Evolutionary conservation across 2,329 filamentous ascomycete species (phyloP).

Genomic region (Trichoderma guizhouense): DNA sequence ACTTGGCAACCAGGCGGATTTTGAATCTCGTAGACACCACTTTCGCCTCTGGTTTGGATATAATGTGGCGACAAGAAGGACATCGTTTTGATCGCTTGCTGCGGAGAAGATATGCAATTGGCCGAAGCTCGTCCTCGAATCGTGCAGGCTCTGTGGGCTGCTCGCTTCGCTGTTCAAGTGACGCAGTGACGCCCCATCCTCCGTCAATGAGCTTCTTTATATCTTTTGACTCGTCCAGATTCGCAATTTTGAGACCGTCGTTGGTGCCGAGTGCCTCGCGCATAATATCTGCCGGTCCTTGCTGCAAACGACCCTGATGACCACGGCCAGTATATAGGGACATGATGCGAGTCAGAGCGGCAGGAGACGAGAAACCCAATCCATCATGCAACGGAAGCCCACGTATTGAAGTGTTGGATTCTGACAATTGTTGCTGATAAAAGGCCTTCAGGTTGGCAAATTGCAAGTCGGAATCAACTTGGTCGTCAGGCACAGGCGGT

Average conservation of each 20-base stretch:
- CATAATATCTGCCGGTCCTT: slow-evolving; percentile 69
- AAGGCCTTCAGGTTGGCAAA: slow-evolving; percentile 75
- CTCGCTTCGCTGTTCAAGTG: slow-evolving; percentile 45
- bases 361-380: slow-evolving; percentile 67
- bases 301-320: slow-evolving; percentile 60
- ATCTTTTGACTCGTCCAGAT: slow-evolving; percentile 58
- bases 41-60: slow-evolving; percentile 91
- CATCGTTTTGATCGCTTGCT: slow-evolving; percentile 95
- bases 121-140: slow-evolving; percentile 73
- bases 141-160: slow-evolving; percentile 52
- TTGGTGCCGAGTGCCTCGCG: slow-evolving; percentile 68
- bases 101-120: slow-evolving; percentile 76
- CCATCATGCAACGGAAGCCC: slow-evolving; percentile 41
- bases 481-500: slow-evolving; percentile 39
- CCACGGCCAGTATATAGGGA: slow-evolving; percentile 73
- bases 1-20: slow-evolving; percentile 83
- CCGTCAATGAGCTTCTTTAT: slow-evolving; percentile 57
- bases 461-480: slow-evolving; percentile 62
- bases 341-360: slow-evolving; percentile 84
- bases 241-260: slow-evolving; percentile 67
- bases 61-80: slow-evolving; percentile 86
- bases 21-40: slow-evolving; percentile 85
- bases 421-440: slow-evolving; percentile 74
- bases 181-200: slow-evolving; percentile 63
- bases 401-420: slow-evolving; percentile 51